Conservation (phyloP, 306 rosid genomes). For the Vigna mungo region DNA sequence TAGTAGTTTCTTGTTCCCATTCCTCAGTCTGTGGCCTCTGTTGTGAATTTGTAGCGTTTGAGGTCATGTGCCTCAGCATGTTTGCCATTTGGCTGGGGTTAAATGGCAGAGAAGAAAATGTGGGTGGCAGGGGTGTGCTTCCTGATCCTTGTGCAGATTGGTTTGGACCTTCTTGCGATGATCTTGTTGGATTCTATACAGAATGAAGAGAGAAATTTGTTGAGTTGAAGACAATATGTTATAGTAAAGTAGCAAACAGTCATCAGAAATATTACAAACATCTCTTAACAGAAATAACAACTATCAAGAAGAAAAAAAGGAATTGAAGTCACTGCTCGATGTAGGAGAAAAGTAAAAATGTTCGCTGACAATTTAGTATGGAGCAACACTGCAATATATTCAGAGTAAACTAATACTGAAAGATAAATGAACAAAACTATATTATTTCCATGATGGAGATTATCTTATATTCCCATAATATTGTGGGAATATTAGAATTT, state of each 20-base stretch:
- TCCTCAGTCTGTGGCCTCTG: slow-evolving; percentile 62
- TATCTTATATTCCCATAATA: too few species aligned
- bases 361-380: neutral
- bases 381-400: slow-evolving; percentile 11
- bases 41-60: slow-evolving; percentile 41
- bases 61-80: slow-evolving; percentile 74
- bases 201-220: neutral
- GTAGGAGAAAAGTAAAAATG: slow-evolving; percentile 11
- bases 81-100: slow-evolving; percentile 57
- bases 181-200: slow-evolving; percentile 56
- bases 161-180: slow-evolving; percentile 59
- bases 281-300: neutral
- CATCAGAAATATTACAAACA: neutral
- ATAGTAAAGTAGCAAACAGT: neutral
- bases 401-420: neutral
- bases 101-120: slow-evolving; percentile 63
- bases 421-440: neutral
- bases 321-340: slow-evolving; percentile 15
- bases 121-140: slow-evolving; percentile 47
- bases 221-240: slow-evolving; percentile 13
- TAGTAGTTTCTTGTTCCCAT: neutral
- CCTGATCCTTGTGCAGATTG: slow-evolving; percentile 63
- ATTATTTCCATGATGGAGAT: too few species aligned
- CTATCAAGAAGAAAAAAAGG: neutral
- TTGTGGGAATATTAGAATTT: too few species aligned